phyloP scores from a whole-genome alignment of 2,329 filamentous ascomycete species.

The Chaetothyriales sp. region DNA sequence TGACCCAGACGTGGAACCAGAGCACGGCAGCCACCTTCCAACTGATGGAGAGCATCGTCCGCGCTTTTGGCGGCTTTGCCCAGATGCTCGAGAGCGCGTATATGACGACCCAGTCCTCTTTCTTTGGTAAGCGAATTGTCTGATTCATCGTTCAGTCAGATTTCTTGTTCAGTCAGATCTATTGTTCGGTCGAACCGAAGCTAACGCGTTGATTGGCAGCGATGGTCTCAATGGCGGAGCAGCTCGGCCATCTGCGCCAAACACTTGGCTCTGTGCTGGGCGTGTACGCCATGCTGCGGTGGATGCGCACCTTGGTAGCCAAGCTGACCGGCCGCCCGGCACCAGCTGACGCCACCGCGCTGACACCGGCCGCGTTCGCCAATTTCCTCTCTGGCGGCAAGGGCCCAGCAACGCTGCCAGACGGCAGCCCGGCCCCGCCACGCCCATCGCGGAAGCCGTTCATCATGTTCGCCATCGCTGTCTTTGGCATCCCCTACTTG shows the following conservation, averaged over 20 bases:
- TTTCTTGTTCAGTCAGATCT: too few relatives aligned
- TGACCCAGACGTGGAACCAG: slow-evolving; percentile 90
- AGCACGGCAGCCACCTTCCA: slow-evolving; percentile 95
- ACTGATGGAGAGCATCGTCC: slow-evolving; percentile 93
- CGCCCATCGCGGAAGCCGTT: slow-evolving; percentile 88
- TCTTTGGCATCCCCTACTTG: slow-evolving; percentile 87
- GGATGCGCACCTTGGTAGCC: slow-evolving; percentile 79
- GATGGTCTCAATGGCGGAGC: slow-evolving; percentile 96
- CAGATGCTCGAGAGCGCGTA: slow-evolving; percentile 99
- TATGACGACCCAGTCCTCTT: slow-evolving; percentile 97
- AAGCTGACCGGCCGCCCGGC: slow-evolving; percentile 84
- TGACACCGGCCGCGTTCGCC: slow-evolving; percentile 85
- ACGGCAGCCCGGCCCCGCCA: slow-evolving; percentile 50
- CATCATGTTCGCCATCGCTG: slow-evolving; percentile 84
- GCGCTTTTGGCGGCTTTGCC: slow-evolving; percentile 90
- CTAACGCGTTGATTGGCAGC: slow-evolving; percentile 37
- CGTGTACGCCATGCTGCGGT: slow-evolving; percentile 90
- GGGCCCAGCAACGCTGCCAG: slow-evolving; percentile 36
- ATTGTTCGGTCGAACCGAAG: slow-evolving; percentile 7
- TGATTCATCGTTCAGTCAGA: too few relatives aligned
- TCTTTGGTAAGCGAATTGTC: slow-evolving; percentile 78
- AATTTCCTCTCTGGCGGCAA: slow-evolving; percentile 59
- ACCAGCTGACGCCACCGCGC: slow-evolving; percentile 68
- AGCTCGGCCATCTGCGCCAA: slow-evolving; percentile 84
- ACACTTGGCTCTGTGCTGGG: slow-evolving; percentile 86